Evolutionary conservation across 345 rosid genomes (phyloP), one percentile per base, ranked within the genome.

Genomic region (Pistacia integerrima): DNA sequence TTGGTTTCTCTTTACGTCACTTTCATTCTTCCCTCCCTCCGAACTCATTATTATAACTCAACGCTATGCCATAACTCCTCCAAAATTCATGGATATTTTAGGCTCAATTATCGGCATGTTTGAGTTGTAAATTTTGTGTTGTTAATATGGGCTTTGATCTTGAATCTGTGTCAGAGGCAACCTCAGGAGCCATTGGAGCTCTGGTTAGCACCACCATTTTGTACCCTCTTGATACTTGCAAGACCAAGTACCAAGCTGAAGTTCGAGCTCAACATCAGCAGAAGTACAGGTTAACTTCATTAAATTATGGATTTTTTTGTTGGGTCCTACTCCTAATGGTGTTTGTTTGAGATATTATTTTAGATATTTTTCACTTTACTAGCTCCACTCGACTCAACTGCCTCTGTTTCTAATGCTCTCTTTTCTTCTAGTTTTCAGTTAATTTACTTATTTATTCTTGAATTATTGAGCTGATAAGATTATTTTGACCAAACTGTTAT

Each of bases 221-320:
- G 67, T 93, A 93, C 84, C 97, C 98, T 60, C 98, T 93, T 36
- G 98, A 93, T 75, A 93, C 92, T 46, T 93, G 98, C 78, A 93
- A 93, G 86, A 84, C 87, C 84, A 93, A 88, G 77, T 93, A 88
- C 69, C 98, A 93, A 70, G 97, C 98, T 28, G 98, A 93, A 83
- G 82, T 75, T 80, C 83, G 88, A 64, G 85, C 90, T 77, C 90
- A 82, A 10, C 88, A 87, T 65, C 88, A 82, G 68, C 87, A 82
- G 38, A 91, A 90, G 76, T 93, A 93, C 90, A 86, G 94, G 98
- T 92, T 17, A 0, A 8, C 16, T 41, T 20, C 56, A 33, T 61
- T 12, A 5, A 5, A 41, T 41, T 41, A 41, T 41, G 6, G 46
- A 41, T 74, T 13, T 57, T 17, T 73, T 14, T 38, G 46, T 41